Evolutionary conservation across 257 asterid genomes (phyloP).

Genomic region (Knoxia roxburghii): DNA sequence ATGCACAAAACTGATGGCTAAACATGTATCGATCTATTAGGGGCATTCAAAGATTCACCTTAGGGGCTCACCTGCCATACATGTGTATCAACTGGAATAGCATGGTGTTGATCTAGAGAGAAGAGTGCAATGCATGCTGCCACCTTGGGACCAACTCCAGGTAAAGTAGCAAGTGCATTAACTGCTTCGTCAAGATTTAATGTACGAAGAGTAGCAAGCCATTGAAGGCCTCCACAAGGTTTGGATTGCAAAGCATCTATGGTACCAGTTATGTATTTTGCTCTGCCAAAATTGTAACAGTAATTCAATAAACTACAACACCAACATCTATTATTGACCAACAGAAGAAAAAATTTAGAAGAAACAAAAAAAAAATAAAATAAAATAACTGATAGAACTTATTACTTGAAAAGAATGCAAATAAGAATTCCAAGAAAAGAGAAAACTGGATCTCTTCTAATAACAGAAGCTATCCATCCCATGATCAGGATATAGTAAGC

Average conservation of each 20-base stretch:
- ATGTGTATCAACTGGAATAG: constrained; percentile 95
- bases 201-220: constrained; percentile 86
- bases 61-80: constrained; percentile 80
- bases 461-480: neutral
- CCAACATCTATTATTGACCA: neutral
- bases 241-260: constrained; percentile 70
- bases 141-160: constrained; percentile 99
- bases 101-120: constrained; percentile 90
- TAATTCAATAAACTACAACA: neutral
- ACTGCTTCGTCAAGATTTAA: constrained; percentile 63
- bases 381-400: neutral
- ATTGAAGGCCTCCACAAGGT: constrained; percentile 73
- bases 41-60: neutral
- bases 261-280: constrained; percentile 84
- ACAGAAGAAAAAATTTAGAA: neutral
- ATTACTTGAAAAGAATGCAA: neutral
- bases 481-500: neutral
- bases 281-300: constrained; percentile 41
- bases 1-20: neutral
- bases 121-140: constrained; percentile 96
- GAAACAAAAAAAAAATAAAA: neutral
- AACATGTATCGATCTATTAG: neutral
- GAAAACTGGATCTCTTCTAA: neutral
- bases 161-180: constrained; percentile 57
- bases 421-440: neutral